Percentiles rank a stretch among this genome's conserved stretches.
Conservation (phyloP, 192 early-diverging fungal genomes). For the Podila horticola region DNA sequence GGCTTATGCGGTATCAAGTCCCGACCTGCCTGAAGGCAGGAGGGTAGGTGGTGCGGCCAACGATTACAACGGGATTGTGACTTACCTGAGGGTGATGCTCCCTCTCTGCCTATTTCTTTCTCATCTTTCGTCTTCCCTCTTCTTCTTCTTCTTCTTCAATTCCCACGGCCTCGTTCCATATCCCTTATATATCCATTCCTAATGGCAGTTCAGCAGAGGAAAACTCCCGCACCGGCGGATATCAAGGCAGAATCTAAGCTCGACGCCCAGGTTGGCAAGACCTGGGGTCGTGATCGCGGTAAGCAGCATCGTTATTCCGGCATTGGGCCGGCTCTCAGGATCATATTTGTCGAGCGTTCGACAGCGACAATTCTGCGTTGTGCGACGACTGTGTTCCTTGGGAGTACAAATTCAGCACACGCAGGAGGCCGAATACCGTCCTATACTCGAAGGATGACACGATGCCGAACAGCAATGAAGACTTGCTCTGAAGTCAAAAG, state of each 20-base stretch:
- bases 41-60: no score
- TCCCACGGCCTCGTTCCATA: background rate
- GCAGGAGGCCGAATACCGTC: no score
- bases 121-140: slow-evolving; percentile 2
- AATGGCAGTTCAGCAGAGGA: slow-evolving; percentile 51
- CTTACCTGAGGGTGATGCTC: background rate
- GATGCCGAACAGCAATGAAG: background rate
- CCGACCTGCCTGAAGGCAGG: no score
- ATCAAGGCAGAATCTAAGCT: slow-evolving; percentile 24
- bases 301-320: background rate
- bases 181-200: background rate
- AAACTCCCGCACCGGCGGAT: slow-evolving; percentile 16
- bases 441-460: background rate
- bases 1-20: no score
- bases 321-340: no score
- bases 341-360: no score
- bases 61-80: no score
- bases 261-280: slow-evolving; percentile 71
- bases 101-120: slow-evolving; percentile 2
- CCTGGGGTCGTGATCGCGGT: slow-evolving; percentile 82
- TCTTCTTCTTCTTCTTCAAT: background rate
- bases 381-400: no score
- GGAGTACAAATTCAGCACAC: no score
- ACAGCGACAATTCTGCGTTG: no score
- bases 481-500: no score